Percentiles rank a stretch among this genome's conserved stretches.
These are phyloP conservation scores for Ascomycota sp. DNA, from an alignment of 2,329 filamentous ascomycete species.

Conservation along the genomic window DNA sequence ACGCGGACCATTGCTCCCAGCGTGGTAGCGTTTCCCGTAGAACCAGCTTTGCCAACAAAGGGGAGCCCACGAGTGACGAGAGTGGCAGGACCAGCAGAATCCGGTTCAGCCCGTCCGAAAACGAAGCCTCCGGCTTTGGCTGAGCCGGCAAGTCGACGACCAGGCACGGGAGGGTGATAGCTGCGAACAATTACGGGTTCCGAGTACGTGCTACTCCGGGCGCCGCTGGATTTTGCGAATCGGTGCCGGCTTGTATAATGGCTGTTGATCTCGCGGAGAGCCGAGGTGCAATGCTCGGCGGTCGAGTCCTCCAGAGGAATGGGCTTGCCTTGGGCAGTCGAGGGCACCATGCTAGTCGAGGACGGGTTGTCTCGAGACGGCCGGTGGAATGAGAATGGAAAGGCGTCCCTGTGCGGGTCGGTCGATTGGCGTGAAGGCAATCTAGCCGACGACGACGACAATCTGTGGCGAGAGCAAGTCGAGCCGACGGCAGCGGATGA, in stretches of 20 bases:
- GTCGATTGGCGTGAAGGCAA: conserved; percentile 8
- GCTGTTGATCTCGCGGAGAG: conserved; percentile 37
- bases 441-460: conserved; percentile 6
- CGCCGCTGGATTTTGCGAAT: conserved; percentile 34
- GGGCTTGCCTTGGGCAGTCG: conserved; percentile 33
- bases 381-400: conserved; percentile 27
- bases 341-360: conserved; percentile 30
- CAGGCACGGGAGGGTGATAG: conserved; percentile 28
- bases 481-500: too few species aligned
- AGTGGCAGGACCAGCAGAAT: conserved; percentile 10
- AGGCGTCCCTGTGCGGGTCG: conserved; percentile 14
- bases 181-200: conserved; percentile 47
- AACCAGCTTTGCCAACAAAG: conserved; percentile 11
- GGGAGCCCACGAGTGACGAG: conserved; percentile 11
- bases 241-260: conserved; percentile 35
- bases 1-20: conserved; percentile 22
- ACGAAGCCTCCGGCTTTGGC: conserved; percentile 10
- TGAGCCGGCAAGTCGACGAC: conserved; percentile 12
- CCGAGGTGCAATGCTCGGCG: conserved; percentile 34
- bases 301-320: conserved; percentile 36
- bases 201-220: conserved; percentile 37
- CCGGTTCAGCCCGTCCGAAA: conserved; percentile 9
- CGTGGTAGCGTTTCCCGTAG: conserved; percentile 18
- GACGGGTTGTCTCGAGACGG: conserved; percentile 27
- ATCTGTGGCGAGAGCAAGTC: conserved; percentile 4